Evolutionary conservation across 768 basidiomycete species (phyloP).

Genomic region (Suillus bovinus): DNA sequence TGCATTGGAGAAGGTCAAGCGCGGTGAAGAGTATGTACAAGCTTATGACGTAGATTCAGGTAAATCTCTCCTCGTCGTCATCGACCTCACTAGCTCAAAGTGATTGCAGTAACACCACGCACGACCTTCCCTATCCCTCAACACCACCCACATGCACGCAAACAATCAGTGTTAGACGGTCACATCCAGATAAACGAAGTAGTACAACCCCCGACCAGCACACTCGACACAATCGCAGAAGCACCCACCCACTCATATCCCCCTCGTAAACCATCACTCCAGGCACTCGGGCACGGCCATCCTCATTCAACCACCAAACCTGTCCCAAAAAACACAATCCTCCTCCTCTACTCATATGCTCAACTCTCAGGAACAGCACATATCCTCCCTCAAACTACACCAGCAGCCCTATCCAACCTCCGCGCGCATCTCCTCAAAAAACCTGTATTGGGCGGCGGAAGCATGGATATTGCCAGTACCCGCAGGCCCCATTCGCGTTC

Average conservation of each 20-base stretch:
- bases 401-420: constrained; percentile 48
- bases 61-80: constrained; percentile 3
- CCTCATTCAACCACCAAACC: constrained; percentile 32
- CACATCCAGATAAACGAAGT: constrained; percentile 36
- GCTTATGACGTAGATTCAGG: constrained; percentile 29
- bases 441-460: constrained; percentile 64
- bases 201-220: constrained; percentile 34
- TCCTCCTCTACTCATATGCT: constrained; percentile 84
- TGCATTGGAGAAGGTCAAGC: constrained; percentile 47
- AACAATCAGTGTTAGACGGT: constrained; percentile 65
- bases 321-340: constrained; percentile 56
- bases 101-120: constrained; percentile 44
- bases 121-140: constrained; percentile 52
- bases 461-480: constrained; percentile 71
- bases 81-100: constrained; percentile 5
- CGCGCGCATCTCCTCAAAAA: constrained; percentile 47
- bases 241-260: constrained; percentile 41
- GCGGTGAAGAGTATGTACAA: constrained; percentile 29
- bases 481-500: constrained; percentile 41
- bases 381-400: constrained; percentile 48
- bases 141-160: constrained; percentile 77
- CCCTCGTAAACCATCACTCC: constrained; percentile 37
- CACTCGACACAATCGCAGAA: constrained; percentile 52
- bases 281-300: constrained; percentile 49
- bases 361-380: constrained; percentile 72